phyloP scores from a whole-genome alignment of 257 asterid genomes.

The Fraxinus cuspidata region DNA sequence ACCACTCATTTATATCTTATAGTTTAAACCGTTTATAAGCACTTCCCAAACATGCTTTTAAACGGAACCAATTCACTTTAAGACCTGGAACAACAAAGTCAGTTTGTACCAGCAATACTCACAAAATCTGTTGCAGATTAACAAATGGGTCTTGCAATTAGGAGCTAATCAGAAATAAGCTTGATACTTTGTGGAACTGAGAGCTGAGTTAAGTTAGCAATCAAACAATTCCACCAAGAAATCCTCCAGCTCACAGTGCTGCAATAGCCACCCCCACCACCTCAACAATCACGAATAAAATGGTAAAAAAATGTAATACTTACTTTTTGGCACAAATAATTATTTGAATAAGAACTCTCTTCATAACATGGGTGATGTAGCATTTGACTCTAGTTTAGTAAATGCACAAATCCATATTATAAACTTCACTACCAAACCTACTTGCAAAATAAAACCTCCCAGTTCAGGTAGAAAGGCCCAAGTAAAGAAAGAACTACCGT shows the following conservation, averaged over 20 bases:
- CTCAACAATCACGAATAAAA: background rate
- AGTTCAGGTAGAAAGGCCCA: background rate
- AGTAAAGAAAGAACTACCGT: background rate
- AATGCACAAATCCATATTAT: background rate
- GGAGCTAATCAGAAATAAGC: background rate
- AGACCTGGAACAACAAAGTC: background rate
- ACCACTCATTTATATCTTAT: too few species aligned
- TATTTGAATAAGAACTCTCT: background rate
- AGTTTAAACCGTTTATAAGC: too few species aligned
- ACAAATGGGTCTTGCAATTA: background rate
- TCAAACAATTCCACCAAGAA: background rate
- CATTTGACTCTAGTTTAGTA: background rate
- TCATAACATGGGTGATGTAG: background rate
- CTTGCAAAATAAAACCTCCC: background rate
- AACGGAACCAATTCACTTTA: background rate
- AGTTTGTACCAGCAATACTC: background rate
- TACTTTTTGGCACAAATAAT: background rate
- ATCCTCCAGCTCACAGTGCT: background rate
- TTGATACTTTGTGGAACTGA: background rate
- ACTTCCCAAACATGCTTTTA: too few species aligned
- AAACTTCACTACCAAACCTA: background rate
- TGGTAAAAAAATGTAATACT: background rate
- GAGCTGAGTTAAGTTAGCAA: background rate
- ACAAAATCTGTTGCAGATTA: background rate
- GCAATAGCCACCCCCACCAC: background rate